Conservation (phyloP, 768 basidiomycete species). For the Boletus bicolor region DNA sequence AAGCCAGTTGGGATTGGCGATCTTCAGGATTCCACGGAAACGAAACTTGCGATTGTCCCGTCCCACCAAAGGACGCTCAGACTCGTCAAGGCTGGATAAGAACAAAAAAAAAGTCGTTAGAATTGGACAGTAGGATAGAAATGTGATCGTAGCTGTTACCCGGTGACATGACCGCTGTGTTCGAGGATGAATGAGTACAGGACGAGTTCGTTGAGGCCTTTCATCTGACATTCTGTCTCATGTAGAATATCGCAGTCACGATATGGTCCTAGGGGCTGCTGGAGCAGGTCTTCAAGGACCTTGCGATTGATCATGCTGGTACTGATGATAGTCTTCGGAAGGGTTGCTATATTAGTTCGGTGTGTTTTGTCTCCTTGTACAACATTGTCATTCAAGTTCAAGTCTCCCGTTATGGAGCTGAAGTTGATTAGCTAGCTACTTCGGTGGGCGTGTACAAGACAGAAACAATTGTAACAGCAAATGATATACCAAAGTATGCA, state of each 20-base stretch:
- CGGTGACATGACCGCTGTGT: slow-evolving; percentile 21
- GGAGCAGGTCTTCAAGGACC: slow-evolving; percentile 24
- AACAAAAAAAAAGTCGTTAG: slow-evolving; percentile 1
- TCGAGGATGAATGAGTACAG: slow-evolving; percentile 33
- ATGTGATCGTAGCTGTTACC: slow-evolving; percentile 18
- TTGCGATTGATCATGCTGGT: slow-evolving; percentile 17
- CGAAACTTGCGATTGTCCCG: slow-evolving; percentile 35
- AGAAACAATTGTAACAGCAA: slow-evolving; percentile 28
- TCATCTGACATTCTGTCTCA: slow-evolving; percentile 16
- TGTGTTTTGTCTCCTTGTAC: background rate
- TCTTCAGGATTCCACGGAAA: slow-evolving; percentile 51
- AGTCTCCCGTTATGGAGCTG: background rate
- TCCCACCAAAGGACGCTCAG: slow-evolving; percentile 38
- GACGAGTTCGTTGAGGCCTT: slow-evolving; percentile 11
- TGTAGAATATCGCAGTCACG: slow-evolving; percentile 25
- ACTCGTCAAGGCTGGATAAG: slow-evolving; percentile 43
- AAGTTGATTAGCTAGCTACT: slow-evolving; percentile 22
- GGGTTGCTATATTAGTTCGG: background rate
- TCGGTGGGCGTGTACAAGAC: slow-evolving; percentile 28
- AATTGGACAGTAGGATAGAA: background rate
- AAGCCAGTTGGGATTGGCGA: slow-evolving; percentile 48
- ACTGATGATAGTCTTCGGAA: background rate
- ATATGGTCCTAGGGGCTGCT: slow-evolving; percentile 31
- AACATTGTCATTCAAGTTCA: slow-evolving; percentile 2
- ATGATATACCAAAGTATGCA: slow-evolving; percentile 28